Evolutionary conservation across 2,329 filamentous ascomycete genomes (phyloP).

Genomic region (Pleomassaria siparia): DNA sequence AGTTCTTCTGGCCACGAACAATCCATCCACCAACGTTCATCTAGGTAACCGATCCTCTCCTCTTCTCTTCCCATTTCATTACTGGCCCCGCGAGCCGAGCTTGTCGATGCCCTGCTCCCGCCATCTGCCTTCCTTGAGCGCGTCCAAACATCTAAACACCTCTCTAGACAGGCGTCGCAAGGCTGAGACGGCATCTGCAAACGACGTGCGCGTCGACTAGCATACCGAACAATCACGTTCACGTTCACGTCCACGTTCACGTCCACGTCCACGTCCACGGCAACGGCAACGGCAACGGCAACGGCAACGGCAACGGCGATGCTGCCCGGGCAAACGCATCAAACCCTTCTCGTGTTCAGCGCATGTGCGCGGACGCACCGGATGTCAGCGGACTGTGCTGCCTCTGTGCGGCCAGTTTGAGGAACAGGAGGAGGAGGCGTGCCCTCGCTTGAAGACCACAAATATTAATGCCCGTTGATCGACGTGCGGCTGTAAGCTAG

Average conservation of each 20-base stretch:
- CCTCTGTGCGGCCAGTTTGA: conserved; percentile 15
- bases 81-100: neutral
- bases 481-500: conserved; percentile 37
- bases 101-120: neutral
- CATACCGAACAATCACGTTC: too few species aligned
- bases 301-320: neutral
- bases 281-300: neutral
- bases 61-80: neutral
- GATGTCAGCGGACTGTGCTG: conserved; percentile 1
- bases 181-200: too few species aligned
- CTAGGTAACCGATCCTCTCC: neutral
- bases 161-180: conserved; percentile 1
- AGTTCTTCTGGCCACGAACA: too few species aligned
- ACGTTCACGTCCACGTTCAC: too few species aligned
- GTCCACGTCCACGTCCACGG: neutral
- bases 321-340: conserved; percentile 4
- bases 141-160: too few species aligned
- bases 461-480: conserved; percentile 27
- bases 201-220: too few species aligned
- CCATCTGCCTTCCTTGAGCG: neutral
- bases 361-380: neutral
- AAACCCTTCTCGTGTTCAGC: conserved; percentile 7
- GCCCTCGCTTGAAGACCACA: conserved; percentile 25
- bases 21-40: neutral
- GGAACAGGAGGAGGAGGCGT: too few species aligned